These are phyloP conservation scores for Astrocystis sublimbata DNA, from an alignment of 495 filamentous ascomycete species.

Conservation along the genomic window DNA sequence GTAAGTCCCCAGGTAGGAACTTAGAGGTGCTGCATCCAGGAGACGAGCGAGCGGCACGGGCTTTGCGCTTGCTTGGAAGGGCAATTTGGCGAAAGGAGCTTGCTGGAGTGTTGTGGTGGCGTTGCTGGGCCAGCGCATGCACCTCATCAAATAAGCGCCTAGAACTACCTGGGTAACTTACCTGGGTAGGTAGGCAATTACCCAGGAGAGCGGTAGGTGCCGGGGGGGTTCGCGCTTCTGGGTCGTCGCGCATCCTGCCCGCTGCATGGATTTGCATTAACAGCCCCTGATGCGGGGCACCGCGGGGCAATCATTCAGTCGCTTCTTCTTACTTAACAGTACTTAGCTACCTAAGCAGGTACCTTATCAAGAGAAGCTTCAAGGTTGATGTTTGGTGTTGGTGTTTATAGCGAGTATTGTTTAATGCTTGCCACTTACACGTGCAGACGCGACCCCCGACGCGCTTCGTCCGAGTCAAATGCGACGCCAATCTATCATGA, in stretches of 20 bases:
- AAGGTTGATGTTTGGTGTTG: no score
- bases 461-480: background rate
- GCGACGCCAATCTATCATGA: background rate
- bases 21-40: background rate
- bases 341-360: no score
- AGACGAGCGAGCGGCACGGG: no score
- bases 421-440: no score
- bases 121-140: constrained; percentile 20
- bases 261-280: no score
- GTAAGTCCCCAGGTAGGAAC: no score
- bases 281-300: background rate
- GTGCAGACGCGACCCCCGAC: no score
- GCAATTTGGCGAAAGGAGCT: background rate
- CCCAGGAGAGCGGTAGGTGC: no score
- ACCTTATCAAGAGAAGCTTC: no score
- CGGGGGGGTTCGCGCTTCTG: background rate
- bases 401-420: no score
- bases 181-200: background rate
- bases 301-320: background rate
- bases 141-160: background rate
- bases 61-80: constrained; percentile 2
- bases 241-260: no score
- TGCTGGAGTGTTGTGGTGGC: constrained; percentile 13
- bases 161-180: background rate
- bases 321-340: background rate